Conservation (phyloP, 1,139 yeast species). For the Hansenula lynferdii region DNA sequence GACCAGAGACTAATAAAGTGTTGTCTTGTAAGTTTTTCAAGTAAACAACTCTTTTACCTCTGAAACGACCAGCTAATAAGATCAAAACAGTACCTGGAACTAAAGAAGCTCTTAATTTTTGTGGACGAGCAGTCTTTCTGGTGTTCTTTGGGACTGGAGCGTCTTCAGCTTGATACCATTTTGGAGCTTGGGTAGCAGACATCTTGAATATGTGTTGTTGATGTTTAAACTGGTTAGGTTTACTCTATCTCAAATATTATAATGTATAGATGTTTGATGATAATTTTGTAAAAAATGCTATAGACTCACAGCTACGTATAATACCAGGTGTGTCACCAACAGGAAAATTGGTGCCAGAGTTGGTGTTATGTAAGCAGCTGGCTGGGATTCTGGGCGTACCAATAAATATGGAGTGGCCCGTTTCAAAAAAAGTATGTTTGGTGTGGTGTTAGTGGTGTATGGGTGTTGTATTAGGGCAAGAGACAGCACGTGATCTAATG, state of each 20-base stretch:
- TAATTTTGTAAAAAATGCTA: slow-evolving; percentile 2
- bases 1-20: slow-evolving; percentile 90
- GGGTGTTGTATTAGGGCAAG: not conserved
- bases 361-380: no score
- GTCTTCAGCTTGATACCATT: slow-evolving; percentile 86
- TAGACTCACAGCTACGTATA: no score
- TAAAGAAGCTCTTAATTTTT: slow-evolving; percentile 83
- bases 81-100: slow-evolving; percentile 94
- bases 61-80: slow-evolving; percentile 94
- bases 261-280: not conserved
- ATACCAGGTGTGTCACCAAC: no score
- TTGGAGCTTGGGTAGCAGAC: slow-evolving; percentile 48
- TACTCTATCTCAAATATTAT: not conserved
- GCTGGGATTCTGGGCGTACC: no score
- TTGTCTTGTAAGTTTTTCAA: slow-evolving; percentile 89
- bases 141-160: slow-evolving; percentile 68
- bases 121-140: slow-evolving; percentile 82
- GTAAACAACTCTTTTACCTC: slow-evolving; percentile 96
- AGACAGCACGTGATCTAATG: not conserved
- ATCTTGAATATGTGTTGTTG: slow-evolving; percentile 8
- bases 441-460: no score
- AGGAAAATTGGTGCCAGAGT: no score
- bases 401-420: not conserved
- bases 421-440: not conserved
- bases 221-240: slow-evolving; percentile 1